A percentile compares a stretch with the other conserved stretches of the same genome.
Conservation (phyloP, 106 monocot genomes). For the Cymbidium sinense region DNA sequence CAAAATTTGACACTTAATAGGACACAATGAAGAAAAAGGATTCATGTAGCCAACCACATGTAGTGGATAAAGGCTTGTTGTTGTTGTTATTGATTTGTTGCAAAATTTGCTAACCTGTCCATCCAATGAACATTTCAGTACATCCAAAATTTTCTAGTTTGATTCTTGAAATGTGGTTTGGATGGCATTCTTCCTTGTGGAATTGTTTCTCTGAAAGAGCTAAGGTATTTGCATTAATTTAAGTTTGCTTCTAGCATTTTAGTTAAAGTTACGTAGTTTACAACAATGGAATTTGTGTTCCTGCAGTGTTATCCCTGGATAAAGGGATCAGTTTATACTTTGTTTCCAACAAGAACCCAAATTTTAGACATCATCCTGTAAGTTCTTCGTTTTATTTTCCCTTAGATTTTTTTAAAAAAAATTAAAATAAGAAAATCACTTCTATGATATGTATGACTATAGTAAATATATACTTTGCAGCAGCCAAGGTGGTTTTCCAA, state of each 20-base stretch:
- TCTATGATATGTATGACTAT: not conserved
- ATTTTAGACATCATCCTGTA: constrained; percentile 52
- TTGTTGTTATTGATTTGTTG: not conserved
- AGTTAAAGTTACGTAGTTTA: not conserved
- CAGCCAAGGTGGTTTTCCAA: constrained; percentile 34
- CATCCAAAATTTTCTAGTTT: constrained; percentile 29
- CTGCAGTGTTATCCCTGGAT: constrained; percentile 25
- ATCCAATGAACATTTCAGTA: constrained; percentile 21
- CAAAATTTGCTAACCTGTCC: not conserved
- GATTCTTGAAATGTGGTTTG: constrained; percentile 78
- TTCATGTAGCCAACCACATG: too few species aligned
- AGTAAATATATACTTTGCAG: not conserved
- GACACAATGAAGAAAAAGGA: too few species aligned
- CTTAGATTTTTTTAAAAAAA: too few species aligned
- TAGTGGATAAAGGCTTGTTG: too few species aligned
- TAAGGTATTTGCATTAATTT: constrained; percentile 35
- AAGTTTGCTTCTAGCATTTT: not conserved
- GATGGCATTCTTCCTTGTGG: constrained; percentile 81
- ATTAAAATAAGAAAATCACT: not conserved
- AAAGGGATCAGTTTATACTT: constrained; percentile 33
- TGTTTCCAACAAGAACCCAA: constrained; percentile 35
- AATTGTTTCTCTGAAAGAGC: constrained; percentile 27
- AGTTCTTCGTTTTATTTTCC: constrained; percentile 5
- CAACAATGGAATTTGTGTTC: not conserved
- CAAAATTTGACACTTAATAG: too few species aligned